phyloP scores from a whole-genome alignment of 148 eudicot genomes.

The Pharnaceum exiguum region DNA sequence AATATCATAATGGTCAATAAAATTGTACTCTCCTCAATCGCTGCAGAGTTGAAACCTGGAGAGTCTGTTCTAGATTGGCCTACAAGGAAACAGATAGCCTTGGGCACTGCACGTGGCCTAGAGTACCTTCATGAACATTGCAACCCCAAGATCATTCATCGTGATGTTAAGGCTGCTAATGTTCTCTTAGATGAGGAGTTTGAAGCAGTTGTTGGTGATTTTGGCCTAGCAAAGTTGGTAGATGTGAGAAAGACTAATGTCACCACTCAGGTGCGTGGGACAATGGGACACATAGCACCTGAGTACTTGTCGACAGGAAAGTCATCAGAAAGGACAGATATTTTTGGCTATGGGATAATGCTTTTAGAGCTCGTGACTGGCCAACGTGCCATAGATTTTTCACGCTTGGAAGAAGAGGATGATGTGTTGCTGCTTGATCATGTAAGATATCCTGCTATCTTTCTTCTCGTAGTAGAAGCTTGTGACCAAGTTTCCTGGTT shows the following conservation, averaged over 20 bases:
- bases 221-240: slow-evolving; percentile 58
- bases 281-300: slow-evolving; percentile 64
- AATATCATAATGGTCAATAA: too few species aligned
- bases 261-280: slow-evolving; percentile 56
- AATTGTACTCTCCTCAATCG: neutral
- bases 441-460: slow-evolving; percentile 22
- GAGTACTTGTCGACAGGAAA: slow-evolving; percentile 54
- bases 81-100: slow-evolving; percentile 46
- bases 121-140: slow-evolving; percentile 69
- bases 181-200: slow-evolving; percentile 43
- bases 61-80: slow-evolving; percentile 50
- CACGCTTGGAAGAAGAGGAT: slow-evolving; percentile 54
- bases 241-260: slow-evolving; percentile 57
- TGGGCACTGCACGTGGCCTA: slow-evolving; percentile 61
- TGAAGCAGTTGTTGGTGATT: slow-evolving; percentile 57
- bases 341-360: slow-evolving; percentile 54
- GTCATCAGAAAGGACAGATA: slow-evolving; percentile 52
- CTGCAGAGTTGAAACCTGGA: slow-evolving; percentile 42
- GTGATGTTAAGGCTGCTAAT: slow-evolving; percentile 61
- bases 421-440: slow-evolving; percentile 54
- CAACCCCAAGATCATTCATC: slow-evolving; percentile 52
- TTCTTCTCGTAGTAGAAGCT: neutral
- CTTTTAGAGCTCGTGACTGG: slow-evolving; percentile 54
- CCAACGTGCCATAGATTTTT: slow-evolving; percentile 50
- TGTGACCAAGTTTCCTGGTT: neutral